Evolutionary conservation across 139 green algal species (phyloP).

Genomic region (Tetradesmus lagerheimii): DNA sequence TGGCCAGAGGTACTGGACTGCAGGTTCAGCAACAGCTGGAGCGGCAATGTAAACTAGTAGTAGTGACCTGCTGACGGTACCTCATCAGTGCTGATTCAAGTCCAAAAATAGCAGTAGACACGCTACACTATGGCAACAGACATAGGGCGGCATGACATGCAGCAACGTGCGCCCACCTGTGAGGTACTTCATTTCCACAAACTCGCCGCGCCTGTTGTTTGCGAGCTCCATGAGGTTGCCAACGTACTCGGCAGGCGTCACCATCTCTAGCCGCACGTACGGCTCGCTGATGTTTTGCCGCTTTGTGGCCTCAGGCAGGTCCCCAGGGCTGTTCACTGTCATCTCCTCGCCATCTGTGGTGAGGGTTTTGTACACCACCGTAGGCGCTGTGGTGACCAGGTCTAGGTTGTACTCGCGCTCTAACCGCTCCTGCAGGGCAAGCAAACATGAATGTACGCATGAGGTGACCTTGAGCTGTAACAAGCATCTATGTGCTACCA

Average conservation of each 20-base stretch:
- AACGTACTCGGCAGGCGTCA: constrained; percentile 88
- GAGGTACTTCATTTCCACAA: constrained; percentile 96
- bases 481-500: no score
- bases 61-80: no score
- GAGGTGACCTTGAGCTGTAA: not conserved
- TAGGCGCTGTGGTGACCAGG: constrained; percentile 97
- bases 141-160: no score
- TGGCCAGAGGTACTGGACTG: no score
- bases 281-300: constrained; percentile 91
- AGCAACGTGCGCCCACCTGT: constrained; percentile 77
- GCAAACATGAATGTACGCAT: not conserved
- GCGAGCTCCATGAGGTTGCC: constrained; percentile 97
- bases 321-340: constrained; percentile 79
- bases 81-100: no score
- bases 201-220: constrained; percentile 80
- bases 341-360: constrained; percentile 75
- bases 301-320: constrained; percentile 81
- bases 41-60: no score
- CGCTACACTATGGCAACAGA: no score
- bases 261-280: constrained; percentile 84
- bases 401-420: constrained; percentile 98
- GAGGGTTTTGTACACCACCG: constrained; percentile 91
- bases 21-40: no score
- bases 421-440: constrained; percentile 87
- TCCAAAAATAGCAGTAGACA: no score